Base-by-base conservation (phyloP, 148 eudicot genomes). In the Pouteria glomerata region DNA sequence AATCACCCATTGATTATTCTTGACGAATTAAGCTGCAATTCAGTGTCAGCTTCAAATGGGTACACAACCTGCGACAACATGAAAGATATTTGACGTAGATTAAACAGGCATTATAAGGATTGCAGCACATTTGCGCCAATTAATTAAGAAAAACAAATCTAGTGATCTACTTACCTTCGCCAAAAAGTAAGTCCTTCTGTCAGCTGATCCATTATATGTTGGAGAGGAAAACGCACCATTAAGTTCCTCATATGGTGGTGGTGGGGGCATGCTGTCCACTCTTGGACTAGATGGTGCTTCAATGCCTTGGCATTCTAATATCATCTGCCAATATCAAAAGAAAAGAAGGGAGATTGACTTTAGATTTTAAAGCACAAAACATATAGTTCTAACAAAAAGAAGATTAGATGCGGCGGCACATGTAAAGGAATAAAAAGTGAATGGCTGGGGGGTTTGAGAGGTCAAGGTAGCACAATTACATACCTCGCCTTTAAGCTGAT, bases 401-500 rank as follows among this genome's bases (percentile, higher is more conserved):
- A 55, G 14, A 26, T 2, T 41, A 21, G 15, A 31, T 47, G 27
- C 56, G 42, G 52, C 21, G 34, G 3, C 16, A 15, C n/a, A 48
- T 13, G 35, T 30, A 67, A 51, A 47, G 37, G 12, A 69, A 58
- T n/a, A 50, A 39, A 66, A 69, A 18, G 57, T 33, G 66, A 12
- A 65, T 19, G 26, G 19, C 11, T 35, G 14, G 63, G 14, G 7
- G 16, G 39, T 21, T 14, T 50, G 57, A 60, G 15, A 69, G 50
- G 16, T 50, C 53, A 16, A 6, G 18, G 30, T 48, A 50, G 47
- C 41, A 68, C 55, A n/a, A 29, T 50, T 73, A 19, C 70, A 68
- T 86, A 94, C 98, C 89, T 94, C 98, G 72, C 91, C 89, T 84
- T 89, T 96, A 73, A 94, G 91, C 63, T 82, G 90, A 74, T 94